phyloP scores from a whole-genome alignment of 257 asterid species.

The Solanum acaule region DNA sequence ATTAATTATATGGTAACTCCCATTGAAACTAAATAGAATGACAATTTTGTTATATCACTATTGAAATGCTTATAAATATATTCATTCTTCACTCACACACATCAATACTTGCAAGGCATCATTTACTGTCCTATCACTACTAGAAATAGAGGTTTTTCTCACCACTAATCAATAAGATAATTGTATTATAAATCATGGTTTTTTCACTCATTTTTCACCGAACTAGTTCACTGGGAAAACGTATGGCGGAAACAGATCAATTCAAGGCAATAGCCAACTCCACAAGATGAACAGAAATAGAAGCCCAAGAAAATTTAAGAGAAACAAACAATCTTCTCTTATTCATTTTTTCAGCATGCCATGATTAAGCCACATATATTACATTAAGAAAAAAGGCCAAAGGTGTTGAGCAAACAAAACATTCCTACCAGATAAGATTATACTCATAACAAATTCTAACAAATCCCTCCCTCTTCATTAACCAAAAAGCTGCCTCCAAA shows the following conservation, averaged over 20 bases:
- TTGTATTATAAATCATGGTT: too few species aligned
- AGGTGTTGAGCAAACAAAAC: neutral
- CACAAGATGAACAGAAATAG: neutral
- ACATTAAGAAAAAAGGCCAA: neutral
- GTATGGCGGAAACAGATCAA: neutral
- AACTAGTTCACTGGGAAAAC: too few species aligned
- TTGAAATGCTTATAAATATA: too few species aligned
- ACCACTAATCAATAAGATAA: accelerated
- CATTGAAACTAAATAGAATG: too few species aligned
- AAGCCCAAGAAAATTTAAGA: neutral
- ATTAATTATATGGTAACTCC: too few species aligned
- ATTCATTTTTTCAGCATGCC: neutral
- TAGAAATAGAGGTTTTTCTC: too few species aligned
- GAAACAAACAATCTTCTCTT: neutral
- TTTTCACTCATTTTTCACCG: too few species aligned
- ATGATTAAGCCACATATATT: neutral
- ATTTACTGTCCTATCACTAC: too few species aligned
- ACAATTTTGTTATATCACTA: too few species aligned
- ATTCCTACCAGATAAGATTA: neutral
- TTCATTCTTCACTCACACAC: too few species aligned
- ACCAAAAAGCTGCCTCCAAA: neutral
- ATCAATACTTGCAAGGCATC: too few species aligned
- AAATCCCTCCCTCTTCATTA: neutral
- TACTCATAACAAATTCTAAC: neutral
- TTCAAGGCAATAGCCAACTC: neutral